A percentile compares a stretch with the other conserved stretches of the same genome.
These are phyloP conservation scores for Mucor racemosus DNA, from an alignment of 371 early-diverging fungal genomes.

Conservation along the genomic window DNA sequence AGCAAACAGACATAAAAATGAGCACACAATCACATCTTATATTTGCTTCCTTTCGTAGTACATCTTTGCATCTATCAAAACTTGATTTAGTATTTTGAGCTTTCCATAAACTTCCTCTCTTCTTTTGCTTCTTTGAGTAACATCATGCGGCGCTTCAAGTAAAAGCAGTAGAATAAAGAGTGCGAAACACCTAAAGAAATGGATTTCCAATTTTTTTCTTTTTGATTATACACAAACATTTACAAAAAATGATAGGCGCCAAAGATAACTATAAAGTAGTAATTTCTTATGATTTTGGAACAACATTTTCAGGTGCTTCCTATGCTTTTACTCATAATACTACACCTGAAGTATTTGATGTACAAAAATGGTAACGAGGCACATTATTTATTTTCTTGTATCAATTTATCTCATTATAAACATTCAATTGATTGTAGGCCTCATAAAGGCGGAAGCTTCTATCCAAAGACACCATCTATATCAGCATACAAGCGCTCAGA, in stretches of 20 bases:
- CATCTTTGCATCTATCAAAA: neutral
- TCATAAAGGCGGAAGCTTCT: conserved; percentile 53
- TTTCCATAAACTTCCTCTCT: neutral
- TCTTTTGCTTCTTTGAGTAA: neutral
- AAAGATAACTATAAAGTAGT: conserved; percentile 48
- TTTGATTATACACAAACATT: neutral
- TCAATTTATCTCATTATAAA: neutral
- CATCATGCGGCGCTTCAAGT: conserved; percentile 1
- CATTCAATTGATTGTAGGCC: conserved; percentile 44
- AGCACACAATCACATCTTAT: too few species aligned
- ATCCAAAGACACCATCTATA: conserved; percentile 58
- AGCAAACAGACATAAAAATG: too few species aligned
- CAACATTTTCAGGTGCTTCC: conserved; percentile 61
- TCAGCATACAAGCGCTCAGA: conserved; percentile 44
- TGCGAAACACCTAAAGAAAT: too few species aligned
- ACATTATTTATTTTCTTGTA: neutral
- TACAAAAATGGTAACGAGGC: conserved; percentile 54
- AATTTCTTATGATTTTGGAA: conserved; percentile 58
- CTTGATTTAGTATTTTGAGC: neutral
- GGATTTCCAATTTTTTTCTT: neutral
- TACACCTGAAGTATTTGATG: conserved; percentile 54
- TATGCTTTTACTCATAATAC: conserved; percentile 59
- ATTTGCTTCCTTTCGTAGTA: too few species aligned
- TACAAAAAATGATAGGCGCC: conserved; percentile 1
- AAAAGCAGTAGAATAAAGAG: neutral